Conservation (phyloP, 2,329 filamentous ascomycete species). For the Ophiostoma pallidulum region DNA sequence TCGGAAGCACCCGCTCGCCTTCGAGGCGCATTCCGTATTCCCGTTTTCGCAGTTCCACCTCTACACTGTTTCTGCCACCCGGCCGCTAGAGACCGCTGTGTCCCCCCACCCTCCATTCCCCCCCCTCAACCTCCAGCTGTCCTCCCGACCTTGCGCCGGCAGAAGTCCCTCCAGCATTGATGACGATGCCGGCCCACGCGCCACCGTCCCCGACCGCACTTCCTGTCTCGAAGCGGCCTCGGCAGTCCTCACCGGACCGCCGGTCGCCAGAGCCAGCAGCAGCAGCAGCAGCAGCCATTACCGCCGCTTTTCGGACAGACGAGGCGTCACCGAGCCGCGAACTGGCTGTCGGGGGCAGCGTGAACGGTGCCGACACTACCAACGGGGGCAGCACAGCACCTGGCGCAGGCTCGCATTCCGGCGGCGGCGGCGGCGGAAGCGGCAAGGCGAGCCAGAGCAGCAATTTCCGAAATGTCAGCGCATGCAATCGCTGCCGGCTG, state of each 20-base stretch:
- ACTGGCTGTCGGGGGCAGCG: background rate
- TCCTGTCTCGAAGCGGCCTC: conserved; percentile 47
- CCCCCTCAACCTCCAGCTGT: no score
- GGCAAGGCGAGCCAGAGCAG: conserved; percentile 48
- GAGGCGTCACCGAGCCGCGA: conserved; percentile 1
- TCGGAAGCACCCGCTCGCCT: background rate
- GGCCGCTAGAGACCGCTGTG: no score
- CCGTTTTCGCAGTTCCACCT: background rate
- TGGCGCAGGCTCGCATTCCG: conserved; percentile 21
- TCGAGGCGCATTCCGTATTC: no score
- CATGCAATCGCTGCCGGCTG: conserved; percentile 84
- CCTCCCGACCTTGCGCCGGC: no score
- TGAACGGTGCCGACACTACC: background rate
- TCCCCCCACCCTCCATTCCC: no score
- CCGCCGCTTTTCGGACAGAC: no score
- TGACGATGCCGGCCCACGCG: conserved; percentile 35
- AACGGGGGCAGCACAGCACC: conserved; percentile 22
- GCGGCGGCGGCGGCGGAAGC: conserved; percentile 20
- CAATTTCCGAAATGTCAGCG: conserved; percentile 79
- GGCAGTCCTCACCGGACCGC: conserved; percentile 42
- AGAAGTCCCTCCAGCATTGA: no score
- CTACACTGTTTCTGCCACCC: background rate
- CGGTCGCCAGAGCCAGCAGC: conserved; percentile 31
- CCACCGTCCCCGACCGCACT: conserved; percentile 42
- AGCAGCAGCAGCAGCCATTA: background rate